These are phyloP conservation scores for Phytophthora boehmeriae DNA, from an alignment of 352 stramenopile species.

Conservation along the genomic window DNA sequence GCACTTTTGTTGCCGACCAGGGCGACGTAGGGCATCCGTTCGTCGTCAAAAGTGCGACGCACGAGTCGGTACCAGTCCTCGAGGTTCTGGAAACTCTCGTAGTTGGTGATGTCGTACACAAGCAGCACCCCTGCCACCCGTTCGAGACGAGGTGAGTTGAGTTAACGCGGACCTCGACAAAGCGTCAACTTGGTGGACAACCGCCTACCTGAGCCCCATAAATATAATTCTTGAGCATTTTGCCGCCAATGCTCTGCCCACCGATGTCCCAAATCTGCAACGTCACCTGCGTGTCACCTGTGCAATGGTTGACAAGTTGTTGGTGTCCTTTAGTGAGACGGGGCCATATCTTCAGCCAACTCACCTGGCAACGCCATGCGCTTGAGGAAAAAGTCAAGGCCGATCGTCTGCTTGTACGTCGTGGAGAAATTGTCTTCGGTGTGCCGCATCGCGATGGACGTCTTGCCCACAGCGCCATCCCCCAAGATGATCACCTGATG, in stretches of 20 bases:
- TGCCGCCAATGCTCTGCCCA: constrained; percentile 90
- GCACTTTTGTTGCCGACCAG: constrained; percentile 93
- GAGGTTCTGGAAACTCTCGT: constrained; percentile 95
- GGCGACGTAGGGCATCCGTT: constrained; percentile 89
- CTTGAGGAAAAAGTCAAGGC: constrained; percentile 96
- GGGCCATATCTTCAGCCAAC: background rate
- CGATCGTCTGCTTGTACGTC: constrained; percentile 95
- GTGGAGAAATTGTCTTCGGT: constrained; percentile 93
- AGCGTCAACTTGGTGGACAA: background rate
- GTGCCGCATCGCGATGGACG: constrained; percentile 93
- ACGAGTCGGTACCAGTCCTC: constrained; percentile 96
- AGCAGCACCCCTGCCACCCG: constrained; percentile 81
- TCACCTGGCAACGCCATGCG: constrained; percentile 87
- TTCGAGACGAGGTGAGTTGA: too few species aligned
- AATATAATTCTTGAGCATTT: constrained; percentile 94
- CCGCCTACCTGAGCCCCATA: constrained; percentile 85
- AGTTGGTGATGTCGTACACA: constrained; percentile 96
- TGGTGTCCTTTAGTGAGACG: background rate
- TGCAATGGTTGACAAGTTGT: background rate
- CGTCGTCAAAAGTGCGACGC: constrained; percentile 82
- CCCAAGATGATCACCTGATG: constrained; percentile 93
- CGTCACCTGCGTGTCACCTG: constrained; percentile 90
- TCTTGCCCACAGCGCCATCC: constrained; percentile 95
- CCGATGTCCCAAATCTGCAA: constrained; percentile 96
- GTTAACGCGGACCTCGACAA: background rate